Evolutionary conservation across 768 basidiomycete species (phyloP), one percentile per base, ranked within the genome.

Genomic region (Pleurotus djamor): DNA sequence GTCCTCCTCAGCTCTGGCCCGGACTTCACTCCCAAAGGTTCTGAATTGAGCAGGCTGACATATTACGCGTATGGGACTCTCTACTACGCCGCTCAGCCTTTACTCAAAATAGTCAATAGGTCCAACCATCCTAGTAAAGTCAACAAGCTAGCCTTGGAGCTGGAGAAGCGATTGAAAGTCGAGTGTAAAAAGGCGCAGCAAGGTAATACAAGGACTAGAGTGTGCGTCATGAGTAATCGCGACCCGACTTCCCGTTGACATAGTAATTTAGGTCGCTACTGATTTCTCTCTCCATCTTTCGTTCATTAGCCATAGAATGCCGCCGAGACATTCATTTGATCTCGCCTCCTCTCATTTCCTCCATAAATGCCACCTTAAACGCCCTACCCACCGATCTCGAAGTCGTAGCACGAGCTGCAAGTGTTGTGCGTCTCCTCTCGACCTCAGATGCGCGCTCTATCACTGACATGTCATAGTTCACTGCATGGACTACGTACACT

Each of bases 401-500:
- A 68, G 83, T 94, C 8, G 76, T 82, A 36, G 89, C 89, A 4
- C 83, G 89, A 66, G 86, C 89, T 9, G 93, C 93, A 17, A 89
- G 83, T 67, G 84, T 94, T 56, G 94, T 94, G 70, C 66, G 91
- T 81, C n/a, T n/a, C n/a, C n/a, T n/a, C n/a, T n/a, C n/a, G n/a
- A n/a, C n/a, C n/a, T n/a, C n/a, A n/a, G n/a, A n/a, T n/a, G n/a
- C n/a, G n/a, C n/a, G n/a, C n/a, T n/a, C n/a, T n/a, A n/a, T n/a
- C n/a, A n/a, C n/a, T n/a, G n/a, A n/a, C n/a, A n/a, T n/a, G n/a
- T n/a, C n/a, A 35, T 65, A 95, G 90, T 94, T 96, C 66, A 91
- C 89, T 3, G 89, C 93, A 1, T 98, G 93, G 89, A 89, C 90
- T 16, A 95, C 94, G 13, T 97, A 88, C 64, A 94, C 95, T 17